These are phyloP conservation scores for Botrytis sinoallii DNA, from an alignment of 2,329 filamentous ascomycete genomes.

Conservation along the genomic window DNA sequence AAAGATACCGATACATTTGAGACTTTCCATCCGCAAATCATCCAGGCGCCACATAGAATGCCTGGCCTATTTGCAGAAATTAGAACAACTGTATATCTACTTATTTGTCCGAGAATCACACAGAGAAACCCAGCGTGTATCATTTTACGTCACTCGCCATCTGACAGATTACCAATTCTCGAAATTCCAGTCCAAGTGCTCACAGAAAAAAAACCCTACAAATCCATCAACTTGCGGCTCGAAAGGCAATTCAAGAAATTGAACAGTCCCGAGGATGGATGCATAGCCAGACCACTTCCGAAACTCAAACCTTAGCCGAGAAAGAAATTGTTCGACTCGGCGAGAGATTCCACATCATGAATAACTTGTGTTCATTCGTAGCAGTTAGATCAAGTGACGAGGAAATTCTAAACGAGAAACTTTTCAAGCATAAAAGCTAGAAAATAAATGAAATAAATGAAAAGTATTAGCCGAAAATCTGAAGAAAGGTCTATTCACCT, in stretches of 20 bases:
- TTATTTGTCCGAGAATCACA: slow-evolving; percentile 53
- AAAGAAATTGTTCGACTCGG: slow-evolving; percentile 65
- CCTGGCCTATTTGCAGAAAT: slow-evolving; percentile 65
- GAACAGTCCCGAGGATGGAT: slow-evolving; percentile 70
- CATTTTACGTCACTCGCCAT: slow-evolving; percentile 55
- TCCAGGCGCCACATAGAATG: slow-evolving; percentile 63
- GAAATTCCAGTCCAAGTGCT: slow-evolving; percentile 59
- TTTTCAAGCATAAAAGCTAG: too few relatives aligned
- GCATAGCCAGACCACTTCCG: slow-evolving; percentile 47
- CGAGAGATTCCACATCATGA: slow-evolving; percentile 61
- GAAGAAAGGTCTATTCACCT: too few relatives aligned
- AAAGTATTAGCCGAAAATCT: too few relatives aligned
- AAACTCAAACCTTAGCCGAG: slow-evolving; percentile 51
- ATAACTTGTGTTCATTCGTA: slow-evolving; percentile 72
- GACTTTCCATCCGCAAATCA: slow-evolving; percentile 51
- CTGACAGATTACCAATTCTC: slow-evolving; percentile 57
- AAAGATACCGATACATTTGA: slow-evolving; percentile 38
- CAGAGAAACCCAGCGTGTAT: slow-evolving; percentile 51
- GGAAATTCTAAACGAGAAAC: background rate
- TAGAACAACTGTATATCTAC: slow-evolving; percentile 62
- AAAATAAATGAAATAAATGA: too few relatives aligned
- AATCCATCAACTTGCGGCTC: slow-evolving; percentile 68
- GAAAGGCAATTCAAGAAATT: slow-evolving; percentile 66
- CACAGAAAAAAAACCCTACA: slow-evolving; percentile 46
- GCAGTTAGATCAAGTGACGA: slow-evolving; percentile 47